Percentiles rank a stretch among this genome's conserved stretches.
phyloP scores from a whole-genome alignment of 2,329 filamentous ascomycete species.

The Microascus cirrosus region DNA sequence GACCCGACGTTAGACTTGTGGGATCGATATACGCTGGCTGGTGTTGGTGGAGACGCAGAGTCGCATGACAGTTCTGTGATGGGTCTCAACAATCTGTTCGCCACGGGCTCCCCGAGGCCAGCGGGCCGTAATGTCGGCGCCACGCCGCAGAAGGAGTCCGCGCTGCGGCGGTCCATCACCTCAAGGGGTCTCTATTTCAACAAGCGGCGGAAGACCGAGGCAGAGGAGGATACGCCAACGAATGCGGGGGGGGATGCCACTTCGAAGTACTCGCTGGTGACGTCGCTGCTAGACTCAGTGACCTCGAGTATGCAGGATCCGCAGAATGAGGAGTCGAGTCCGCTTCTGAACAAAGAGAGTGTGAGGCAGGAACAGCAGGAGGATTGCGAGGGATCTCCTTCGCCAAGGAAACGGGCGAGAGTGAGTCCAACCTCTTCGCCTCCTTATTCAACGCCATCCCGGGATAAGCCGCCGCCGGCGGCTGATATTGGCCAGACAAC shows the following conservation, averaged over 20 bases:
- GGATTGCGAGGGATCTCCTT: constrained; percentile 25
- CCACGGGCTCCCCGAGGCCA: constrained; percentile 58
- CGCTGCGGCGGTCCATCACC: constrained; percentile 53
- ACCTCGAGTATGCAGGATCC: constrained; percentile 36
- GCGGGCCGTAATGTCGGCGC: constrained; percentile 10
- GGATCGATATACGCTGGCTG: constrained; percentile 57
- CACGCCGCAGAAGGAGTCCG: constrained; percentile 1
- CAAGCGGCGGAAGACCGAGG: constrained; percentile 54
- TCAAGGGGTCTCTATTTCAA: constrained; percentile 57
- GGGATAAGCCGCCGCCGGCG: constrained; percentile 3
- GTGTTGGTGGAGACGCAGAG: constrained; percentile 27
- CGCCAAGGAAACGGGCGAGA: constrained; percentile 25
- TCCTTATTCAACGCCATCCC: neutral
- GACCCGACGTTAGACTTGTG: constrained; percentile 67
- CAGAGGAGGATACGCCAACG: constrained; percentile 20
- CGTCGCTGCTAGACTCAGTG: constrained; percentile 56
- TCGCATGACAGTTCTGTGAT: constrained; percentile 39
- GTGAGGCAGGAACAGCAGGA: neutral
- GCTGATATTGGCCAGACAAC: neutral
- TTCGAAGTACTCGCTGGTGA: constrained; percentile 47
- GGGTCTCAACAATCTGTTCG: constrained; percentile 52
- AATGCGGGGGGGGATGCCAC: constrained; percentile 20
- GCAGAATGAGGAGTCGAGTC: constrained; percentile 13
- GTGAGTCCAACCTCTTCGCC: neutral
- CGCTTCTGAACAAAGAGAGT: neutral